A percentile compares a stretch with the other conserved stretches of the same genome.
These are phyloP conservation scores for Lepidium sativum DNA, from an alignment of 345 rosid genomes.

Conservation along the genomic window DNA sequence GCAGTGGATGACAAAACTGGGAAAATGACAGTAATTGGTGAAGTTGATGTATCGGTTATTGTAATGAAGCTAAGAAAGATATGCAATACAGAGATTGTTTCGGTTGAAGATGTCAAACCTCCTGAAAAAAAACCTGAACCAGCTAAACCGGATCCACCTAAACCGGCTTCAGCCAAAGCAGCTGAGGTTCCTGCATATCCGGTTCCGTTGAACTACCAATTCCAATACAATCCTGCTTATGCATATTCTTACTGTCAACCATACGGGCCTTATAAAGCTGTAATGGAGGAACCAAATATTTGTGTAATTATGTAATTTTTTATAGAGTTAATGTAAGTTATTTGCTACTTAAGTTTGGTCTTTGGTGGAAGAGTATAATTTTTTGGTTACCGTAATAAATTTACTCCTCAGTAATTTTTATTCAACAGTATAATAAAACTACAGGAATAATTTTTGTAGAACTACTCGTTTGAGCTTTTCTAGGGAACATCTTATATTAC, in stretches of 20 bases:
- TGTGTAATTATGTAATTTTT: slow-evolving; percentile 21
- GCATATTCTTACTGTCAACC: slow-evolving; percentile 8
- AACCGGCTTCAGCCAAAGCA: slow-evolving; percentile 2
- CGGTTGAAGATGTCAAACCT: slow-evolving; percentile 59
- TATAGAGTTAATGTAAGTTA: neutral
- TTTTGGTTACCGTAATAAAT: neutral
- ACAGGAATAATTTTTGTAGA: no score
- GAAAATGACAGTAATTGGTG: slow-evolving; percentile 52
- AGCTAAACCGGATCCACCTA: slow-evolving; percentile 11
- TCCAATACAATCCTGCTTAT: slow-evolving; percentile 1
- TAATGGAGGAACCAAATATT: neutral
- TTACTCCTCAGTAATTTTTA: no score
- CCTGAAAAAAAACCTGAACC: slow-evolving; percentile 52
- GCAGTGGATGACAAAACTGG: slow-evolving; percentile 51
- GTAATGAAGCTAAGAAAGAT: slow-evolving; percentile 49
- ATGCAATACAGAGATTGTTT: slow-evolving; percentile 36
- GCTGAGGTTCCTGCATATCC: slow-evolving; percentile 3
- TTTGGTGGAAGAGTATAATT: neutral
- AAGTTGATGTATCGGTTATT: slow-evolving; percentile 33
- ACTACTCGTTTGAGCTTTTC: no score
- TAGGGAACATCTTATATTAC: no score
- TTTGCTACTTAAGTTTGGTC: neutral
- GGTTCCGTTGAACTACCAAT: neutral
- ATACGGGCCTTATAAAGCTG: neutral
- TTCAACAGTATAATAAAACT: no score